A percentile compares a stretch with the other conserved stretches of the same genome.
phyloP scores from a whole-genome alignment of 2,329 filamentous ascomycete species.

The Talaromyces sp. region DNA sequence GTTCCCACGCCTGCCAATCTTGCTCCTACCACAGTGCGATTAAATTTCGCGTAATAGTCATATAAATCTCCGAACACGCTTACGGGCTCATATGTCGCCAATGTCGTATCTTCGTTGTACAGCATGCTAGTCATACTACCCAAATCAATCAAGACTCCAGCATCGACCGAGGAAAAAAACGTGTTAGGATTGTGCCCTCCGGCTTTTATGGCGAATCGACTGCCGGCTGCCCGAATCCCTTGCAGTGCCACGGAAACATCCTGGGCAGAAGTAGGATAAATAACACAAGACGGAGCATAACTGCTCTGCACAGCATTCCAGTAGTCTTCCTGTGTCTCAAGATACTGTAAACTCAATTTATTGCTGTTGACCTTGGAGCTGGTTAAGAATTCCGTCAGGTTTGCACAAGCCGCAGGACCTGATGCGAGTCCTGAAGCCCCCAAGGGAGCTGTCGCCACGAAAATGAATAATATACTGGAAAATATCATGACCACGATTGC shows the following conservation, averaged over 20 bases:
- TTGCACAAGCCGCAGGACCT: not conserved
- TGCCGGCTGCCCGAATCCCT: conserved; percentile 19
- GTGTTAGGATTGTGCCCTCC: conserved; percentile 24
- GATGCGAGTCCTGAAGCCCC: not conserved
- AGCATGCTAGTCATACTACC: conserved; percentile 20
- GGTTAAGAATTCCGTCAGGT: not conserved
- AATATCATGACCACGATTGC: not conserved
- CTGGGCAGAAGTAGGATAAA: conserved; percentile 19
- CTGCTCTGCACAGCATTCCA: conserved; percentile 18
- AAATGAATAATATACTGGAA: not conserved
- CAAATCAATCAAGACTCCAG: conserved; percentile 22
- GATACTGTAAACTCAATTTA: not conserved
- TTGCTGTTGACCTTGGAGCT: not conserved
- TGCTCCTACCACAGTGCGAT: not conserved
- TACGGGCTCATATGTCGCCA: not conserved
- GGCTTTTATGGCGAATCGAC: conserved; percentile 21
- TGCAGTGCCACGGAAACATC: conserved; percentile 22
- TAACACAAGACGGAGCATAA: conserved; percentile 21
- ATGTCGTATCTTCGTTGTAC: not conserved
- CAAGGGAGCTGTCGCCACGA: not conserved
- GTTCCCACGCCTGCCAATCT: conserved; percentile 1
- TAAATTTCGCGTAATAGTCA: not conserved
- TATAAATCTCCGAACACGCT: not conserved
- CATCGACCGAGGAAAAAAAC: conserved; percentile 28
- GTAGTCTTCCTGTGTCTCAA: not conserved